These are phyloP conservation scores for Chlorophyllum brunneum DNA, from an alignment of 768 basidiomycete genomes.

Conservation along the genomic window DNA sequence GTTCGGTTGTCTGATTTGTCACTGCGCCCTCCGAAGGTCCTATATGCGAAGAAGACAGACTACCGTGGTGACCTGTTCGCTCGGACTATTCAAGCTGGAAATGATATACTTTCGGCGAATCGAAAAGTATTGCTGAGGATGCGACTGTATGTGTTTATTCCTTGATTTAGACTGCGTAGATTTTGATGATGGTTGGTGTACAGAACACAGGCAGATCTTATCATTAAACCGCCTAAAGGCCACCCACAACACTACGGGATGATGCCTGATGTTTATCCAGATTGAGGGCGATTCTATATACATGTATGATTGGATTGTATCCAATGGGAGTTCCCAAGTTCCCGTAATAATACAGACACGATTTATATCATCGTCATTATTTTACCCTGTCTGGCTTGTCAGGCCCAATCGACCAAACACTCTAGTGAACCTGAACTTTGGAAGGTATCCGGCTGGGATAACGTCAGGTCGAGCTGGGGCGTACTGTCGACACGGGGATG, in stretches of 20 bases:
- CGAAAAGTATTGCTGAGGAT: conserved; percentile 79
- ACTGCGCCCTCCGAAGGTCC: conserved; percentile 43
- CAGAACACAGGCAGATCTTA: conserved; percentile 77
- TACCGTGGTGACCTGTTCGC: conserved; percentile 74
- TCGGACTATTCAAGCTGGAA: conserved; percentile 68
- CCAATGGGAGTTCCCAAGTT: too few species aligned
- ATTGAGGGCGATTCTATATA: not conserved
- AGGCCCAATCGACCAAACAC: too few species aligned
- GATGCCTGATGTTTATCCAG: conserved; percentile 7
- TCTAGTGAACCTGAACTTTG: too few species aligned
- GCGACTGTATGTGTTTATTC: conserved; percentile 59
- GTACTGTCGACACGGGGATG: too few species aligned
- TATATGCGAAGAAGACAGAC: conserved; percentile 77
- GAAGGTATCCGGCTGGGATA: too few species aligned
- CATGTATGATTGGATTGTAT: too few species aligned
- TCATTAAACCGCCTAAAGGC: conserved; percentile 63
- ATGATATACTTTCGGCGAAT: conserved; percentile 68
- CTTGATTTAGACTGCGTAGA: too few species aligned
- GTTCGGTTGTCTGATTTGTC: not conserved
- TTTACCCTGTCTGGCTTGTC: too few species aligned
- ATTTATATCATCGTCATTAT: too few species aligned
- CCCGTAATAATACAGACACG: too few species aligned
- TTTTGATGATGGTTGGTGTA: too few species aligned
- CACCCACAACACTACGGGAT: conserved; percentile 50
- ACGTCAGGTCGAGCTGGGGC: too few species aligned